phyloP scores from a whole-genome alignment of 306 rosid genomes.

The Echinosophora koreensis region DNA sequence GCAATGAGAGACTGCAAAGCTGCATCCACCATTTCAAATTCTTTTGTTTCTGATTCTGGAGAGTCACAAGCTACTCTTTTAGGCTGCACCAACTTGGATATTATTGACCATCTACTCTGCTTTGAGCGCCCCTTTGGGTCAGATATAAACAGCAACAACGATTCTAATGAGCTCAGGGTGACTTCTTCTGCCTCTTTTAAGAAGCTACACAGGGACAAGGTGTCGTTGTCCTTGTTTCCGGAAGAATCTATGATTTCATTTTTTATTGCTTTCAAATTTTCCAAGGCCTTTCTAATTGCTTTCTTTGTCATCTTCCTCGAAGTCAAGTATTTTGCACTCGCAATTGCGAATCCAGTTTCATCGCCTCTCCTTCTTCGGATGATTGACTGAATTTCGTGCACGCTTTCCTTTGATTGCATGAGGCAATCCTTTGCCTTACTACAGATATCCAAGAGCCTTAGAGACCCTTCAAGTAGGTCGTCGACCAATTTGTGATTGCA shows the following conservation, averaged over 20 bases:
- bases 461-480: conserved; percentile 44
- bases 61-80: conserved; percentile 41
- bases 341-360: conserved; percentile 32
- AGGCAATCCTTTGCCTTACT: conserved; percentile 37
- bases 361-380: conserved; percentile 43
- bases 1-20: conserved; percentile 24
- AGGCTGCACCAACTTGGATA: conserved; percentile 46
- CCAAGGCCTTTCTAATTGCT: conserved; percentile 37
- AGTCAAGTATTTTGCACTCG: conserved; percentile 37
- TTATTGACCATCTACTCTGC: conserved; percentile 45
- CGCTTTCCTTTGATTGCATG: conserved; percentile 46
- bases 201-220: background rate
- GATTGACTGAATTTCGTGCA: conserved; percentile 41
- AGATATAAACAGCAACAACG: conserved; percentile 39
- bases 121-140: conserved; percentile 33
- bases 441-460: conserved; percentile 46
- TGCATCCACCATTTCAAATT: conserved; percentile 48
- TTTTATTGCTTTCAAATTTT: conserved; percentile 42
- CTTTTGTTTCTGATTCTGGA: conserved; percentile 27
- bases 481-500: background rate
- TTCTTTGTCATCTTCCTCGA: conserved; percentile 41
- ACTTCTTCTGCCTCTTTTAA: conserved; percentile 43
- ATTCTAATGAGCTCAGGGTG: conserved; percentile 41
- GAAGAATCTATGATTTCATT: conserved; percentile 34
- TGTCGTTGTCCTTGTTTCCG: conserved; percentile 14